These are phyloP conservation scores for Urostyla sp. DNA, from an alignment of 73 alveolate genomes.

Conservation along the genomic window DNA sequence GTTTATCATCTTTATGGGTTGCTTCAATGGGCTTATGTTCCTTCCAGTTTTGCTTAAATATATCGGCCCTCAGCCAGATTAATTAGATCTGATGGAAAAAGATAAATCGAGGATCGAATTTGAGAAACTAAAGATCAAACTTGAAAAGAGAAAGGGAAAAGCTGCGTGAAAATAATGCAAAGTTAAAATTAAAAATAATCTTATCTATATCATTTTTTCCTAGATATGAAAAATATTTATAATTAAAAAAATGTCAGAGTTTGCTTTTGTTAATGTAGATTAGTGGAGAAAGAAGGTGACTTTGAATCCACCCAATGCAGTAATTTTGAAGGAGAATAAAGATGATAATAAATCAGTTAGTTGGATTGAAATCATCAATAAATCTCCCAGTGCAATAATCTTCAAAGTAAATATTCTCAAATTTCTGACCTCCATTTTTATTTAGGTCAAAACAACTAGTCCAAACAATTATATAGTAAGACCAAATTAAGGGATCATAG, in stretches of 20 bases:
- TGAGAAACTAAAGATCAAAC: no score
- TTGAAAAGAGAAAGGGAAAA: no score
- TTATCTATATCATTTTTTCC: no score
- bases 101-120: no score
- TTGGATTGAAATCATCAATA: conserved; percentile 26
- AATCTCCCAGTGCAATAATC: not conserved
- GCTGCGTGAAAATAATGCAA: no score
- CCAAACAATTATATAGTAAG: conserved; percentile 62
- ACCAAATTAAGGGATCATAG: conserved; percentile 60
- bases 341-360: conserved; percentile 9
- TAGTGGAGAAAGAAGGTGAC: conserved; percentile 9
- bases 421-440: no score
- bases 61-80: conserved; percentile 65
- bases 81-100: not conserved
- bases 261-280: no score
- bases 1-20: conserved; percentile 85
- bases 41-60: conserved; percentile 75
- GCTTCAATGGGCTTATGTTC: conserved; percentile 86
- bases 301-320: conserved; percentile 28
- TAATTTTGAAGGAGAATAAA: not conserved
- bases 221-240: no score
- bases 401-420: no score
- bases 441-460: conserved; percentile 67
- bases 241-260: no score
- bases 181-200: no score